Evolutionary conservation across 202 grass and related monocot species (phyloP).

Genomic region (Cymbopogon flexuosus): DNA sequence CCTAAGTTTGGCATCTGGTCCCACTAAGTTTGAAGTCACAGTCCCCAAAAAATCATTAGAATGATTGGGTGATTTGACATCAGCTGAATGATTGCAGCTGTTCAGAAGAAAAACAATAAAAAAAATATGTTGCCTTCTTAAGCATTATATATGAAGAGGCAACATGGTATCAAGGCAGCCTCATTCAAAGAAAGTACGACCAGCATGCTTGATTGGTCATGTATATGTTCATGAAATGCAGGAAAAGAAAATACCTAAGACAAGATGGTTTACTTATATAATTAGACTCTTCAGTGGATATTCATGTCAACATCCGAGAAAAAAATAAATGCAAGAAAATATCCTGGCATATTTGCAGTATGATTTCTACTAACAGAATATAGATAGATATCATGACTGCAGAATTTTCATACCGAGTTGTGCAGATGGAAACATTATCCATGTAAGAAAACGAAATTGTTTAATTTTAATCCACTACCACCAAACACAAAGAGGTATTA

Average conservation of each 20-base stretch:
- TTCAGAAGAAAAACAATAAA: neutral
- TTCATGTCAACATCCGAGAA: neutral
- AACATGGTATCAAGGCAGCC: neutral
- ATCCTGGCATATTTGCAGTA: neutral
- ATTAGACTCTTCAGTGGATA: neutral
- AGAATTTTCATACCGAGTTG: neutral
- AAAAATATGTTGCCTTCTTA: neutral
- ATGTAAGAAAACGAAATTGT: neutral
- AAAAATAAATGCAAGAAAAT: neutral
- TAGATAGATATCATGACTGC: neutral
- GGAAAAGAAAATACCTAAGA: neutral
- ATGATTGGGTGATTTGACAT: slow-evolving; percentile 7
- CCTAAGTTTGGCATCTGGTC: too few relatives aligned
- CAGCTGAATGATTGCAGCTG: slow-evolving; percentile 2
- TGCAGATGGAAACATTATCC: neutral
- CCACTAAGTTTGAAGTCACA: neutral
- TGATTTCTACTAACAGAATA: neutral
- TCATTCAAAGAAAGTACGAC: neutral
- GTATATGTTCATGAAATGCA: neutral
- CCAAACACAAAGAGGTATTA: neutral
- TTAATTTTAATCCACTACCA: neutral
- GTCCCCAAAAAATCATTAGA: neutral
- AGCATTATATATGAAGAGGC: neutral
- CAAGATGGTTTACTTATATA: neutral
- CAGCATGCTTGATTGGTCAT: neutral